Percentiles rank a stretch among this genome's conserved stretches.
Evolutionary conservation across 2,329 filamentous ascomycete species (phyloP).

Genomic region (Exophiala aquamarina): DNA sequence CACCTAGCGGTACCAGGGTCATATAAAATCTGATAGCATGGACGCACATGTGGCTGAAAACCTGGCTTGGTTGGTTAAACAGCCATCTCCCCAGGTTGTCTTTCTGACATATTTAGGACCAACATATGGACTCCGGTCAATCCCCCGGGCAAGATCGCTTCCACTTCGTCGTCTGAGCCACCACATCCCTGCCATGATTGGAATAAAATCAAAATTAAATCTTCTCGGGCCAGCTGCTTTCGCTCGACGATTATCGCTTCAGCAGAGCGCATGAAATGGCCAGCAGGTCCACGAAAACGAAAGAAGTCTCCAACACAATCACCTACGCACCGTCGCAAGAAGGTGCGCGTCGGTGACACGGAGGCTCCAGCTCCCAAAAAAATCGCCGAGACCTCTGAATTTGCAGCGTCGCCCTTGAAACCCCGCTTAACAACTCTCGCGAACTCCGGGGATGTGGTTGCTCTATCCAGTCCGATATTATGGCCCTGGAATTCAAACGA

Average conservation of each 20-base stretch:
- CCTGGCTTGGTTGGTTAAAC: too few relatives aligned
- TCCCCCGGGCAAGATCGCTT: background rate
- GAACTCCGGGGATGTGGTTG: too few relatives aligned
- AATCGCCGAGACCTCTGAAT: background rate
- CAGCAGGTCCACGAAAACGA: background rate
- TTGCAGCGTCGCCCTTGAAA: background rate
- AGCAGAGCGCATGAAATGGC: background rate
- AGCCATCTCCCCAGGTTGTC: too few relatives aligned
- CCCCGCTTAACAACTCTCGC: too few relatives aligned
- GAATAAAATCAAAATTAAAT: background rate
- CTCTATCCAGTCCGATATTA: too few relatives aligned
- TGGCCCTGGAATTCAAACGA: too few relatives aligned
- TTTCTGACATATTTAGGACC: background rate
- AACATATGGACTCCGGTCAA: background rate
- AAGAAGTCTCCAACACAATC: slow-evolving; percentile 1
- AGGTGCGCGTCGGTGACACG: background rate
- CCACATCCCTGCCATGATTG: background rate
- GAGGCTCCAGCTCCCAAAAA: background rate
- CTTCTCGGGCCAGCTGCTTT: background rate
- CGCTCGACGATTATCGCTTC: background rate
- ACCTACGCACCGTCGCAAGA: background rate
- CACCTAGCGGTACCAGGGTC: too few relatives aligned
- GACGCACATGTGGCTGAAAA: too few relatives aligned
- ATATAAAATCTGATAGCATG: too few relatives aligned
- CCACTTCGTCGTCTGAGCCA: background rate